Conservation (phyloP, 192 early-diverging fungal genomes). For the Coemansia sp. region DNA sequence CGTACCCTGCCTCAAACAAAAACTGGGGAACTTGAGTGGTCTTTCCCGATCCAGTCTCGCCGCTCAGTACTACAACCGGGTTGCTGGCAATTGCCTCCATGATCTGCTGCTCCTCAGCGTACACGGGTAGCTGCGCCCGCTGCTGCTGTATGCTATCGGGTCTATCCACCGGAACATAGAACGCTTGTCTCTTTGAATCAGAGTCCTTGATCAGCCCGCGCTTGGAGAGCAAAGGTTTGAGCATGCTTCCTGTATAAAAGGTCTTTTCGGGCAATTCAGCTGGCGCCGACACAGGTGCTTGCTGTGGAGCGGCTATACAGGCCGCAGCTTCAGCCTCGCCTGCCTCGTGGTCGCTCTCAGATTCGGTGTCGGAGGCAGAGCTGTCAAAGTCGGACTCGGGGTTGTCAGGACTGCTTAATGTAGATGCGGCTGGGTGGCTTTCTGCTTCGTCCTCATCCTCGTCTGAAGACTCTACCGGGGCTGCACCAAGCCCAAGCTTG, state of each 20-base stretch:
- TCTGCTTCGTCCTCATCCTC: conserved; percentile 8
- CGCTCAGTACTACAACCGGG: conserved; percentile 87
- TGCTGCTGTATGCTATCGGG: conserved; percentile 66
- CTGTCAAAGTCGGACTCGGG: conserved; percentile 67
- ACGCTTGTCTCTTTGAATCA: conserved; percentile 41
- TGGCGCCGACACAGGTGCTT: no score
- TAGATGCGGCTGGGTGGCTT: no score
- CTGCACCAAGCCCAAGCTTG: conserved; percentile 27
- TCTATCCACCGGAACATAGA: conserved; percentile 74
- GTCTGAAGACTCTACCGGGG: not conserved
- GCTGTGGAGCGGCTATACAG: no score
- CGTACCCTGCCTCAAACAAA: conserved; percentile 96
- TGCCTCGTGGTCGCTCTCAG: conserved; percentile 35
- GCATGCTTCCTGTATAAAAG: conserved; percentile 37
- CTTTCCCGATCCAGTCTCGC: conserved; percentile 97
- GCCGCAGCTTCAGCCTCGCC: conserved; percentile 20
- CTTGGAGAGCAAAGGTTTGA: conserved; percentile 23
- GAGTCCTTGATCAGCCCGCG: conserved; percentile 1
- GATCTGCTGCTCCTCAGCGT: conserved; percentile 92
- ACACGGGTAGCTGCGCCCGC: conserved; percentile 82
- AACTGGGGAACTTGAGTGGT: conserved; percentile 98
- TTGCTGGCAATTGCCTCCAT: conserved; percentile 94
- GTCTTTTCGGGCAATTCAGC: conserved; percentile 5
- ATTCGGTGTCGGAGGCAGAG: conserved; percentile 57
- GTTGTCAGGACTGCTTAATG: no score